Evolutionary conservation across 768 basidiomycete genomes (phyloP).

Genomic region (Rhodotorula babjevae): DNA sequence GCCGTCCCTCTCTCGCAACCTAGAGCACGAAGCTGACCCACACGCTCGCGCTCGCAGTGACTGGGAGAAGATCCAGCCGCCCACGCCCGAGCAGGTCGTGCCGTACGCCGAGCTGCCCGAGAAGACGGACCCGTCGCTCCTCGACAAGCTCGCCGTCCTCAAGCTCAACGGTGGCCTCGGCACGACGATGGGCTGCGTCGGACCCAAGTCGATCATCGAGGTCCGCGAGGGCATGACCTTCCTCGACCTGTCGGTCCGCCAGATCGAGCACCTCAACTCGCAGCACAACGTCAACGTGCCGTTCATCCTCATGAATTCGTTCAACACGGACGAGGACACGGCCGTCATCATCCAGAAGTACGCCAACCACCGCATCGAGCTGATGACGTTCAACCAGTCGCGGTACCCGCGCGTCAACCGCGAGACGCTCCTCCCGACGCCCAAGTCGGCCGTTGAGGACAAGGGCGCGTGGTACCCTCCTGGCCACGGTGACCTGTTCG

Average conservation of each 20-base stretch:
- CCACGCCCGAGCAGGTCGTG: constrained; percentile 76
- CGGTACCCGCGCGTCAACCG: constrained; percentile 88
- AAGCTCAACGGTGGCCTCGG: constrained; percentile 71
- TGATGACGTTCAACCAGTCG: constrained; percentile 60
- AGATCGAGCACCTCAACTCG: constrained; percentile 92
- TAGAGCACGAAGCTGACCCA: not conserved
- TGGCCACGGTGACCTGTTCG: constrained; percentile 94
- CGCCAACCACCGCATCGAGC: constrained; percentile 86
- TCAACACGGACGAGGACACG: constrained; percentile 96
- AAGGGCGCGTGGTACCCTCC: constrained; percentile 92
- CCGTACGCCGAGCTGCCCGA: constrained; percentile 69
- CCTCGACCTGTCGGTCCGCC: constrained; percentile 86
- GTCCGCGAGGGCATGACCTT: constrained; percentile 98
- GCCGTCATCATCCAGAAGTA: constrained; percentile 96
- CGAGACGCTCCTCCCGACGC: constrained; percentile 79
- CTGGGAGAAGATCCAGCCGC: constrained; percentile 85
- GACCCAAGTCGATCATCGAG: constrained; percentile 83
- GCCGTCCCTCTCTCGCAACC: not conserved
- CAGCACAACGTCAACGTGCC: constrained; percentile 79
- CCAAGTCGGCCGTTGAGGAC: constrained; percentile 70
- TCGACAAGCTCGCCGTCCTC: constrained; percentile 90
- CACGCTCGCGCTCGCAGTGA: constrained; percentile 53
- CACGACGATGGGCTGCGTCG: constrained; percentile 54
- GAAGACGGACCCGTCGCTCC: constrained; percentile 58
- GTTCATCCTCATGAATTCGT: constrained; percentile 98